Evolutionary conservation across 306 rosid genomes (phyloP).

Genomic region (Prunus armeniaca): DNA sequence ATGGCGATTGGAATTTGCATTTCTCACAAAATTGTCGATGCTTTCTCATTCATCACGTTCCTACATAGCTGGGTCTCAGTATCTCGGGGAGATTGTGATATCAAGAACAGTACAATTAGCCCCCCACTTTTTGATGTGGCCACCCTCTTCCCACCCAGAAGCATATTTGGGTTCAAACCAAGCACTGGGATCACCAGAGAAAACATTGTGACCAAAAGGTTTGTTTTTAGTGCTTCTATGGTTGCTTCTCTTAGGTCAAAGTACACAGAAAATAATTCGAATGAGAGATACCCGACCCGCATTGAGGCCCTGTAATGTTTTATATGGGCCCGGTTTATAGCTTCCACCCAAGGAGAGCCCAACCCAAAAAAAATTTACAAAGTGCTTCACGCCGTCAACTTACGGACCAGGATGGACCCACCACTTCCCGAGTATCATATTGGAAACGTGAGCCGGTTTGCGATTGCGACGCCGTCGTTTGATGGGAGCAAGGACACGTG

Average conservation of each 20-base stretch:
- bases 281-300: slow-evolving; percentile 5
- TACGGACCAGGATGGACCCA: slow-evolving; percentile 21
- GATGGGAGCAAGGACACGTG: slow-evolving; percentile 1
- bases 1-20: slow-evolving; percentile 22
- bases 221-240: slow-evolving; percentile 19
- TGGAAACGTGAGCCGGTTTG: slow-evolving; percentile 27
- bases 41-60: slow-evolving; percentile 21
- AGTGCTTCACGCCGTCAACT: slow-evolving; percentile 4
- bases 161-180: slow-evolving; percentile 8
- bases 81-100: neutral
- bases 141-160: slow-evolving; percentile 13
- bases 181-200: slow-evolving; percentile 15
- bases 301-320: slow-evolving; percentile 21
- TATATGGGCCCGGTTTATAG: slow-evolving; percentile 11
- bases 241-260: slow-evolving; percentile 11
- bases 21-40: slow-evolving; percentile 37
- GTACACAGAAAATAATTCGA: neutral
- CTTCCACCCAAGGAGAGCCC: slow-evolving; percentile 14
- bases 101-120: neutral
- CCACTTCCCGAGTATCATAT: slow-evolving; percentile 12
- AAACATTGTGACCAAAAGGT: slow-evolving; percentile 20
- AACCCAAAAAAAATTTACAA: slow-evolving; percentile 6
- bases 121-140: slow-evolving; percentile 19
- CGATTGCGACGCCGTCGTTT: slow-evolving; percentile 7
- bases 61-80: slow-evolving; percentile 27